A percentile compares a stretch with the other conserved stretches of the same genome.
Conservation (phyloP, 768 basidiomycete species). For the Trametes cingulata region DNA sequence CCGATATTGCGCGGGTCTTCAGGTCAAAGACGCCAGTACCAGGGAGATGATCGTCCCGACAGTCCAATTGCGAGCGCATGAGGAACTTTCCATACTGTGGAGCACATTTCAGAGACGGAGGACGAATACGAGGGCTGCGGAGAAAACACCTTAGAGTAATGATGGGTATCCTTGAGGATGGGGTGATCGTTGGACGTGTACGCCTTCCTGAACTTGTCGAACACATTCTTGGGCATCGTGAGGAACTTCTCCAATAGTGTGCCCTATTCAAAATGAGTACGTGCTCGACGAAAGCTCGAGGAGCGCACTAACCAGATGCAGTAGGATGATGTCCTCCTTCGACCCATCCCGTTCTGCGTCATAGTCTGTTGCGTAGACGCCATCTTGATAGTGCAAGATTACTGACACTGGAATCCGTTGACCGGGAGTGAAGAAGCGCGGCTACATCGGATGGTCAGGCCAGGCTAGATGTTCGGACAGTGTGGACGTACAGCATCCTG, state of each 20-base stretch:
- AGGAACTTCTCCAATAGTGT: constrained; percentile 87
- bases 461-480: neutral
- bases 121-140: neutral
- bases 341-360: constrained; percentile 42
- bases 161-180: constrained; percentile 67
- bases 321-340: constrained; percentile 65
- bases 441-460: neutral
- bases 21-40: constrained; percentile 94
- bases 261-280: constrained; percentile 51
- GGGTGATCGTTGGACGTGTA: neutral
- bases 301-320: constrained; percentile 51
- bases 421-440: constrained; percentile 63
- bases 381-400: constrained; percentile 61
- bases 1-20: constrained; percentile 87
- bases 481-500: constrained; percentile 50
- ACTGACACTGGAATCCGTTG: constrained; percentile 78
- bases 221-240: constrained; percentile 65
- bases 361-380: constrained; percentile 68
- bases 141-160: constrained; percentile 72
- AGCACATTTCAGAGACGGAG: neutral
- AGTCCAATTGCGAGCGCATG: constrained; percentile 96
- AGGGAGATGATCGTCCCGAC: constrained; percentile 75
- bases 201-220: constrained; percentile 52
- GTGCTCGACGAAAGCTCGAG: neutral
- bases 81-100: constrained; percentile 61